A percentile compares a stretch with the other conserved stretches of the same genome.
phyloP scores from a whole-genome alignment of 2,329 filamentous ascomycete genomes.

The Trichoderma sp. region DNA sequence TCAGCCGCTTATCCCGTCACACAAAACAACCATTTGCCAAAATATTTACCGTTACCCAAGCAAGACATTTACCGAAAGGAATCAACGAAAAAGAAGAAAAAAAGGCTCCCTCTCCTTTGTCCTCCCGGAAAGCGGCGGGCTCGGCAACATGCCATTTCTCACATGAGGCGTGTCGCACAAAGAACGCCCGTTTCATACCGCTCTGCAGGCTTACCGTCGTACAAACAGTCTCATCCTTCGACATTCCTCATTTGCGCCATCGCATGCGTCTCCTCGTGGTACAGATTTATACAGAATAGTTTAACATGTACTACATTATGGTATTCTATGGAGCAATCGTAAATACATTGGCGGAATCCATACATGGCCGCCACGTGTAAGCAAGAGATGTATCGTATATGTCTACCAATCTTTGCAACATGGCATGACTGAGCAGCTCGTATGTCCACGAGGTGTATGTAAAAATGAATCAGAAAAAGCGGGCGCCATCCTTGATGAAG shows the following conservation, averaged over 20 bases:
- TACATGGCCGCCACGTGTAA: background rate
- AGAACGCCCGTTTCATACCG: background rate
- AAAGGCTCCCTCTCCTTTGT: too few species aligned
- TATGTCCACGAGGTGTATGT: background rate
- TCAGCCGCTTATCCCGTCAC: background rate
- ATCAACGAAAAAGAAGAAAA: background rate
- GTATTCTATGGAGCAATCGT: background rate
- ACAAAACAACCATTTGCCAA: background rate
- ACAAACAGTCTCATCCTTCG: background rate
- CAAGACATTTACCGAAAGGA: background rate
- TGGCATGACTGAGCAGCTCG: background rate
- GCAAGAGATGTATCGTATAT: background rate
- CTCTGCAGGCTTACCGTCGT: background rate
- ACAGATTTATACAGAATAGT: background rate
- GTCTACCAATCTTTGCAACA: background rate
- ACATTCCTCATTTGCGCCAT: background rate
- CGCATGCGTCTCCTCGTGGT: background rate
- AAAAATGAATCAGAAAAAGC: background rate
- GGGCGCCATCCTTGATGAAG: background rate
- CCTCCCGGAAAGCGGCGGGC: background rate
- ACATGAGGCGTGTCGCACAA: background rate
- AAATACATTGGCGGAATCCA: background rate
- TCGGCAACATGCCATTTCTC: background rate
- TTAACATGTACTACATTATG: background rate
- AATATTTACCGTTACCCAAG: background rate